Percentiles rank a stretch among this genome's conserved stretches.
Conservation (phyloP, 2,329 filamentous ascomycete species). For the Seiridium cupressi region DNA sequence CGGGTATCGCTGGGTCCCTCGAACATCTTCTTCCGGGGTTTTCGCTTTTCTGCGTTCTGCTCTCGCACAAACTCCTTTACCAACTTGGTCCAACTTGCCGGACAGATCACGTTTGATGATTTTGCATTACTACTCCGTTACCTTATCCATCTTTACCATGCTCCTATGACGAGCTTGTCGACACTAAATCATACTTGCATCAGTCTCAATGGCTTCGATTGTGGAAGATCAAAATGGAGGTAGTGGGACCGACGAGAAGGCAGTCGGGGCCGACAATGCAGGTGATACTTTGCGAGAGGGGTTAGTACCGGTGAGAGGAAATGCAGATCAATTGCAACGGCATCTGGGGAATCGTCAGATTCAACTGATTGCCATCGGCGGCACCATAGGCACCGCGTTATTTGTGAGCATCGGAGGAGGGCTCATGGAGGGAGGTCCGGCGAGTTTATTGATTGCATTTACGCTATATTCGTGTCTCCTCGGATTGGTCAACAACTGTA, state of each 20-base stretch:
- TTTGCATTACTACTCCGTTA: too few species aligned
- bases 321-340: slow-evolving; percentile 9
- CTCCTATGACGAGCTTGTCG: too few species aligned
- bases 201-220: not conserved
- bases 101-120: too few species aligned
- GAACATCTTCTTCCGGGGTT: too few species aligned
- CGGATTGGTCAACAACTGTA: slow-evolving; percentile 61
- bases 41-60: too few species aligned
- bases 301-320: slow-evolving; percentile 2
- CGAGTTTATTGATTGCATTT: slow-evolving; percentile 55
- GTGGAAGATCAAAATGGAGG: not conserved
- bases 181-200: not conserved
- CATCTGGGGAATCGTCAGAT: slow-evolving; percentile 32
- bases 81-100: too few species aligned
- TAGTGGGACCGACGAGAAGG: not conserved
- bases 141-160: too few species aligned
- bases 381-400: slow-evolving; percentile 52
- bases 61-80: too few species aligned
- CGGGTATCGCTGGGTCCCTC: too few species aligned
- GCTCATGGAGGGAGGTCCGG: slow-evolving; percentile 42
- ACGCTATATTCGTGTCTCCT: slow-evolving; percentile 52
- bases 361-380: slow-evolving; percentile 54
- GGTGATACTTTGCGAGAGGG: not conserved
- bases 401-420: slow-evolving; percentile 59
- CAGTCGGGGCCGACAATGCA: not conserved